phyloP scores from a whole-genome alignment of 2,329 filamentous ascomycete genomes.

The Zopfia rhizophila region DNA sequence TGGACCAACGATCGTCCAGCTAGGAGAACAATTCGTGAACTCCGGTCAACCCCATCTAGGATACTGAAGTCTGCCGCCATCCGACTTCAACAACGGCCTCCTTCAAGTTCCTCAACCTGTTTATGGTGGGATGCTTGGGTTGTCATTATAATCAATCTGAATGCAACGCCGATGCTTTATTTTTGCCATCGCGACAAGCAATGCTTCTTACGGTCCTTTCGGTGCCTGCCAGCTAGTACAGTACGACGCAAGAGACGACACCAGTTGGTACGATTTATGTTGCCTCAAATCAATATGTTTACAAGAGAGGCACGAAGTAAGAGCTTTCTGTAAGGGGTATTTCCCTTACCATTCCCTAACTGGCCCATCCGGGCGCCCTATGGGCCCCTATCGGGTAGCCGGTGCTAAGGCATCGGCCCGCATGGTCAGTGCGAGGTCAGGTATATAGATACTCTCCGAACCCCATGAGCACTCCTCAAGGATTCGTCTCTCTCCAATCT shows the following conservation, averaged over 20 bases:
- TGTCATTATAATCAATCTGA: constrained; percentile 70
- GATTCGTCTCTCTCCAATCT: too few relatives aligned
- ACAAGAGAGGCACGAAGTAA: constrained; percentile 57
- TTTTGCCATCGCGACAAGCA: constrained; percentile 64
- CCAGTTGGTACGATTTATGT: constrained; percentile 65
- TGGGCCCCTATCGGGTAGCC: too few relatives aligned
- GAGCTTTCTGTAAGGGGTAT: too few relatives aligned
- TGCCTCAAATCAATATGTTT: constrained; percentile 62
- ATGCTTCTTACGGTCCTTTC: constrained; percentile 68
- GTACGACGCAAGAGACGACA: constrained; percentile 66
- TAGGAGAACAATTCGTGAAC: constrained; percentile 57
- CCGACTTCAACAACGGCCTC: constrained; percentile 66
- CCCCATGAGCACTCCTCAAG: too few relatives aligned
- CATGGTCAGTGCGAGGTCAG: too few relatives aligned
- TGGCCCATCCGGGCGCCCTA: too few relatives aligned
- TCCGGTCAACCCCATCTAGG: constrained; percentile 57
- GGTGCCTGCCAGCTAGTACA: constrained; percentile 68
- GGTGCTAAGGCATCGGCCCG: too few relatives aligned
- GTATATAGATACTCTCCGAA: too few relatives aligned
- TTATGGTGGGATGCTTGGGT: constrained; percentile 70
- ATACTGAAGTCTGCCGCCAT: constrained; percentile 60
- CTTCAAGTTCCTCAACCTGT: constrained; percentile 66
- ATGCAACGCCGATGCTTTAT: constrained; percentile 68
- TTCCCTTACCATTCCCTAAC: too few relatives aligned
- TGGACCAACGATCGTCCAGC: constrained; percentile 63